Conservation (phyloP, 2,329 filamentous ascomycete species). For the Aspergillus texensis region DNA sequence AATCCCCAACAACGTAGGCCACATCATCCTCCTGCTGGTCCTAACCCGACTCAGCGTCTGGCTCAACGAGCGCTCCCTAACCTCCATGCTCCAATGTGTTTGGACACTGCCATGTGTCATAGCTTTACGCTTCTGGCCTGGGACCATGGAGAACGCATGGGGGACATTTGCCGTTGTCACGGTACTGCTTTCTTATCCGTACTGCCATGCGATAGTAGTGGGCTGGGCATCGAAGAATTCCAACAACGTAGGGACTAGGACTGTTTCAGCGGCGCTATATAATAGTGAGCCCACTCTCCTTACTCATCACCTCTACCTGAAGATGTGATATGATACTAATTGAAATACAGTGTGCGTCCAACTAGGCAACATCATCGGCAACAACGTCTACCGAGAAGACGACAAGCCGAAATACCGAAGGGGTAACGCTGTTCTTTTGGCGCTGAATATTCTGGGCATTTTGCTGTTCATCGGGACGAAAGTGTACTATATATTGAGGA, state of each 20-base stretch:
- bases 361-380: slow-evolving; percentile 6
- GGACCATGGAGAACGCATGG: slow-evolving; percentile 49
- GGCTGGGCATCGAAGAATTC: slow-evolving; percentile 65
- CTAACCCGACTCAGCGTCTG: slow-evolving; percentile 50
- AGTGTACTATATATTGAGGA: slow-evolving; percentile 16
- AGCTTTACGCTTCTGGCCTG: slow-evolving; percentile 51
- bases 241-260: slow-evolving; percentile 62
- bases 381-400: slow-evolving; percentile 10
- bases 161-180: slow-evolving; percentile 55
- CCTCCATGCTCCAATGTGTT: slow-evolving; percentile 55
- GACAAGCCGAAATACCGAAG: slow-evolving; percentile 9
- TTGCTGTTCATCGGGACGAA: slow-evolving; percentile 2
- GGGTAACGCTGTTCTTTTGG: slow-evolving; percentile 7
- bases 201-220: slow-evolving; percentile 62
- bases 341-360: slow-evolving; percentile 2
- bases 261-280: slow-evolving; percentile 63
- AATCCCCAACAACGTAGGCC: slow-evolving; percentile 49
- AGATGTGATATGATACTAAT: not conserved
- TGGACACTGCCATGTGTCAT: slow-evolving; percentile 64
- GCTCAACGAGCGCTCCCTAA: slow-evolving; percentile 49
- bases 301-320: not conserved
- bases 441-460: slow-evolving; percentile 6
- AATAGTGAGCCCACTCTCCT: slow-evolving; percentile 42
- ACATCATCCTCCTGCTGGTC: slow-evolving; percentile 44
- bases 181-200: slow-evolving; percentile 56